Base-by-base conservation (phyloP, 257 asterid species). In the Solanum appendiculatum region DNA sequence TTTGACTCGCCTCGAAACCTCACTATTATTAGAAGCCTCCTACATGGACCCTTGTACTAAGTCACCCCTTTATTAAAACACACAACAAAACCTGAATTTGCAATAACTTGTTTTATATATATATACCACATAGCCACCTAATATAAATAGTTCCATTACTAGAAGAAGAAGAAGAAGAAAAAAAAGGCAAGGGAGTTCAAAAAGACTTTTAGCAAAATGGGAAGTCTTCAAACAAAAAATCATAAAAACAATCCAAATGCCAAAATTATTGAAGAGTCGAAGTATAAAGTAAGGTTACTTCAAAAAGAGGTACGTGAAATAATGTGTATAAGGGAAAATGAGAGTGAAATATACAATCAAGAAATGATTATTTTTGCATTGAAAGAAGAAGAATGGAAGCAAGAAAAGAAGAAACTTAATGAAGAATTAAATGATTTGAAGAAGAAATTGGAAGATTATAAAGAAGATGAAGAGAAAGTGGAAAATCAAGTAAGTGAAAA, bases 361-460 rank as follows among this genome's bases (percentile, higher is more conserved):
- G 98, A 95, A 34, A 85, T 94, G 63, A 82, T 92, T 92, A 91
- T 89, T 46, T 93, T 93, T 83, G 94, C 96, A 1, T 36, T 96
- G 40, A 96, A 93, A 85, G 94, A 95, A 85, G 95, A 90, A 2
- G 97, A 95, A 60, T 96, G 98, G 99, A 92, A 86, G 86, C 86
- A 90, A 80, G 98, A 96, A 88, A 94, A 92, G 88, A 93, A 90
- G 88, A 87, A 84, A 39, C 69, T 94, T 60, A 91, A 83, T 33
- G 97, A 92, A 20, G 96, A 95, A 63, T 69, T 86, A 33, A 92
- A 87, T 87, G 93, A 83, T 77, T 21, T 93, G 66, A 90, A 87
- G 86, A 91, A 89, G 87, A 58, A 33, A 81, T 77, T 93, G 63
- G 92, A 89, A 27, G 91, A 88, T 36, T 85, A 89, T 51, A 91